Base-by-base conservation (phyloP, 192 early-diverging fungal species). In the Dissophora ornata region DNA sequence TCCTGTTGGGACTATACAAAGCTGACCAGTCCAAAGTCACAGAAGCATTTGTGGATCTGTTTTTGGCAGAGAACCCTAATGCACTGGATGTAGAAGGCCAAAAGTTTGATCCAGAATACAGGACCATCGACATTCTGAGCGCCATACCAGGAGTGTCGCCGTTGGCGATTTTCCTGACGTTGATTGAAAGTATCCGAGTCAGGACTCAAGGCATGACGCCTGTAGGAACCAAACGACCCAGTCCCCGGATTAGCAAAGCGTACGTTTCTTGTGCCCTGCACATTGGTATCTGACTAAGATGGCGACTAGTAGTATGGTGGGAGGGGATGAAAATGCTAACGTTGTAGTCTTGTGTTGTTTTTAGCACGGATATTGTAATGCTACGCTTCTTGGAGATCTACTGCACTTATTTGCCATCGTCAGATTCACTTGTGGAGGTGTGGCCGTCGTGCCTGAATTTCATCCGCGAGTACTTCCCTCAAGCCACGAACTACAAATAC, bases 371-470 rank as follows among this genome's bases (percentile, higher is more conserved):
- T 57, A 85, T 84, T 13, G 80, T 89, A 4, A 41, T 92, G 9
- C 48, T 93, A 25, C 68, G 84, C 12, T 92, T 92, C 69, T 57
- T 88, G 16, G 90, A 91, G 58, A 86, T 86, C 19, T 92, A 90
- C 29, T 84, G 83, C 50, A 62, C 74, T 10, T 69, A 78, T 21
- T 54, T 85, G 54, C 69, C 78, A 1, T 67, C 61, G 13, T 58
- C 79, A 0, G 88, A 89, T 26, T 53, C 81, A 1, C 59, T 92
- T 5, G 65, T 66, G 16, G 82, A 88, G 19, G 70, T 88, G 9
- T 93, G 92, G 91, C 86, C 87, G 1, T 50, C 80, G 21, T 83
- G 90, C 21, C 40, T 83, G 28, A 61, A 83, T 4, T 92, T 88
- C 57, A 67, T 85, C 13, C 90, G 87, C 40, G 92, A 93, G 18